phyloP scores from a whole-genome alignment of 768 basidiomycete species.

The Boletus fagicola region DNA sequence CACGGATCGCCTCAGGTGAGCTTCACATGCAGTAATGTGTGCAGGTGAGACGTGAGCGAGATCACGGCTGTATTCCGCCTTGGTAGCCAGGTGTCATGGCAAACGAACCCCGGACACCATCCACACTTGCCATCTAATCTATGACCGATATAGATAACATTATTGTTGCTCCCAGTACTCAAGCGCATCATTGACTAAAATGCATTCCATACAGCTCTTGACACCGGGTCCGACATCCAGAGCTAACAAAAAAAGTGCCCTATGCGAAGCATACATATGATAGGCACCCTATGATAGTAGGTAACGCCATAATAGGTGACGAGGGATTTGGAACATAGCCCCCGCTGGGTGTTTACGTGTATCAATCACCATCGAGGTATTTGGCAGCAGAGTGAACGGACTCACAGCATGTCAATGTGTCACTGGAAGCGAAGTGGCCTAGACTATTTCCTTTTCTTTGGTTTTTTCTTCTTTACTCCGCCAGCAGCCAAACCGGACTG shows the following conservation, averaged over 20 bases:
- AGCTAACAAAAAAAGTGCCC: not conserved
- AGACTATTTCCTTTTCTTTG: slow-evolving; percentile 70
- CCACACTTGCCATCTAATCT: not conserved
- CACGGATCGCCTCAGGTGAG: slow-evolving; percentile 22
- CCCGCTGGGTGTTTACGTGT: slow-evolving; percentile 1
- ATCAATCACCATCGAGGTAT: not conserved
- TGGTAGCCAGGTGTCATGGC: slow-evolving; percentile 2
- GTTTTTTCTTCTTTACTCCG: slow-evolving; percentile 80
- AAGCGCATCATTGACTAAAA: not conserved
- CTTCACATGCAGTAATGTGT: slow-evolving; percentile 13
- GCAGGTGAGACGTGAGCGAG: slow-evolving; percentile 6
- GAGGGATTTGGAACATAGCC: slow-evolving; percentile 2
- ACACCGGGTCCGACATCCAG: not conserved
- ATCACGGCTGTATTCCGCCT: not conserved
- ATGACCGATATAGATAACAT: not conserved
- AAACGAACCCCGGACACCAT: slow-evolving; percentile 24
- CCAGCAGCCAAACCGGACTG: slow-evolving; percentile 44
- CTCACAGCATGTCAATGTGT: slow-evolving; percentile 13
- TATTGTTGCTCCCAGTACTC: not conserved
- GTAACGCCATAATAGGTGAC: slow-evolving; percentile 3
- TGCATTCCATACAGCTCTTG: slow-evolving; percentile 3
- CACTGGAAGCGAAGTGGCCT: slow-evolving; percentile 1
- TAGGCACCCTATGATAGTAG: not conserved
- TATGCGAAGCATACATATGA: not conserved
- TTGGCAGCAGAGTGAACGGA: slow-evolving; percentile 2